Conservation (phyloP, 768 basidiomycete genomes). For the Dendrothele bispora region DNA sequence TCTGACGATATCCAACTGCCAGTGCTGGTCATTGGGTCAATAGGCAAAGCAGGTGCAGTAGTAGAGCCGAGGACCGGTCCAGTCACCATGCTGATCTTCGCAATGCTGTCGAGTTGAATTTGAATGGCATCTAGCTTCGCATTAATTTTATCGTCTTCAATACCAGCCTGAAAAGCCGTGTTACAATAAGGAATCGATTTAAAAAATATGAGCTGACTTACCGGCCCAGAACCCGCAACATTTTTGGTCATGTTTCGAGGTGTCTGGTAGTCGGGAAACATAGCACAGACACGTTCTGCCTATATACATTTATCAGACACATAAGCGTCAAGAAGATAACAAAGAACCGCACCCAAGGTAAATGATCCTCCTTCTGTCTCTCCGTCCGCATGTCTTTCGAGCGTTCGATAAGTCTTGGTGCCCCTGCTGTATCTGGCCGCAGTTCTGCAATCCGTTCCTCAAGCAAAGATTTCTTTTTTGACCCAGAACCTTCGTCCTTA, state of each 20-base stretch:
- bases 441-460: not conserved
- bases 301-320: not conserved
- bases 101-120: too few relatives aligned
- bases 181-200: not conserved
- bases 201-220: not conserved
- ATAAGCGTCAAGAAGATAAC: not conserved
- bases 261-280: not conserved
- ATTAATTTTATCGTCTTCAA: not conserved
- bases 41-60: not conserved
- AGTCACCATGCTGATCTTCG: not conserved
- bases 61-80: not conserved
- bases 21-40: not conserved
- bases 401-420: not conserved
- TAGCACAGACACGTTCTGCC: too few relatives aligned
- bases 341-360: not conserved
- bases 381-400: not conserved
- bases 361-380: not conserved
- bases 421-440: not conserved
- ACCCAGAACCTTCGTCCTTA: not conserved
- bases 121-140: not conserved
- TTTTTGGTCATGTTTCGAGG: not conserved
- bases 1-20: not conserved
- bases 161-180: not conserved
- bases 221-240: too few relatives aligned
- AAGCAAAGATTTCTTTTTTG: not conserved